A percentile compares a stretch with the other conserved stretches of the same genome.
Conservation (phyloP, 2,329 filamentous ascomycete genomes). For the Fusarium kyushuense region DNA sequence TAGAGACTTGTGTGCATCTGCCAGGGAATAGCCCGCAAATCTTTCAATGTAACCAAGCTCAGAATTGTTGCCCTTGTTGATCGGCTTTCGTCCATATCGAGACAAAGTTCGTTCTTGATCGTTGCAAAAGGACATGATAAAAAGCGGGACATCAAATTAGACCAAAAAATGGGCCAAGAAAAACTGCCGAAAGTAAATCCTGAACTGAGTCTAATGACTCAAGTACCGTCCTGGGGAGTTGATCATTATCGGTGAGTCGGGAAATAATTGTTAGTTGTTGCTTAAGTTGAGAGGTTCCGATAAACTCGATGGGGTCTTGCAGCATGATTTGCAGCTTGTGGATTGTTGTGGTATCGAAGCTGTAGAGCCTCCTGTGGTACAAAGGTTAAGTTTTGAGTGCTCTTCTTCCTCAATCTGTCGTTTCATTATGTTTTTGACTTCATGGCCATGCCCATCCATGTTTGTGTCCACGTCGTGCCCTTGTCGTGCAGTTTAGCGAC, state of each 20-base stretch:
- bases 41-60: slow-evolving; percentile 20
- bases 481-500: slow-evolving; percentile 24
- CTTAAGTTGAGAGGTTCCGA: slow-evolving; percentile 2
- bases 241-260: slow-evolving; percentile 11
- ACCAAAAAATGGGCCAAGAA: slow-evolving; percentile 33
- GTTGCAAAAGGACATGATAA: slow-evolving; percentile 18
- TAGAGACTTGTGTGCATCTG: slow-evolving; percentile 14
- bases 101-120: slow-evolving; percentile 29
- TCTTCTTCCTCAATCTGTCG: too few species aligned
- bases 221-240: slow-evolving; percentile 33
- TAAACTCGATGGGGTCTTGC: slow-evolving; percentile 8
- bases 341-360: neutral
- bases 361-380: neutral
- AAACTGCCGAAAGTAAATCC: slow-evolving; percentile 36
- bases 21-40: slow-evolving; percentile 12
- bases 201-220: slow-evolving; percentile 37
- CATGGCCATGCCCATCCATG: slow-evolving; percentile 12
- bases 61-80: slow-evolving; percentile 24
- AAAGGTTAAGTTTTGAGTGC: neutral
- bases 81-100: slow-evolving; percentile 31
- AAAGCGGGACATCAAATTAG: slow-evolving; percentile 42
- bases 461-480: slow-evolving; percentile 33
- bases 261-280: slow-evolving; percentile 14
- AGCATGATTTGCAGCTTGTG: slow-evolving; percentile 13
- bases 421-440: slow-evolving; percentile 30